Evolutionary conservation across 2,329 filamentous ascomycete species (phyloP).

Genomic region (Didymella exigua): DNA sequence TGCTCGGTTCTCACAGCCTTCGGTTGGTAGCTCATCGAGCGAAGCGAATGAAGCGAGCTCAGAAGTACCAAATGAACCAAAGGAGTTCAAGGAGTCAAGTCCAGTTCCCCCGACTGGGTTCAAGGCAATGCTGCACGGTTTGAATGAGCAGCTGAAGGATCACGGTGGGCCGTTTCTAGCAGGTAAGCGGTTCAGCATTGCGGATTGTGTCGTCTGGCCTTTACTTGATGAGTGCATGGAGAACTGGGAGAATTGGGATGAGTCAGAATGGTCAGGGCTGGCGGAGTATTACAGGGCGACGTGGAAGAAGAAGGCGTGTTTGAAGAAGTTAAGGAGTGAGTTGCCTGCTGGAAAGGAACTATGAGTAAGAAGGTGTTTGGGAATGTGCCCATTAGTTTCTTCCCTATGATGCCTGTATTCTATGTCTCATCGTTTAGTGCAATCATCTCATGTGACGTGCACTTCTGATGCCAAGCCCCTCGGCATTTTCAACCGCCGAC

Average conservation of each 20-base stretch:
- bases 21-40: background rate
- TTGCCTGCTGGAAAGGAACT: constrained; percentile 7
- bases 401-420: too few species aligned
- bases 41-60: too few species aligned
- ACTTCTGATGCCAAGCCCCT: constrained; percentile 20
- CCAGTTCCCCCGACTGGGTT: constrained; percentile 9
- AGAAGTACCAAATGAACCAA: too few species aligned
- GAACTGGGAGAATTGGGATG: constrained; percentile 32
- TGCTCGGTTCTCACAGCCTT: background rate
- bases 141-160: constrained; percentile 29
- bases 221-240: constrained; percentile 33
- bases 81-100: background rate
- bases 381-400: background rate
- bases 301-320: constrained; percentile 42
- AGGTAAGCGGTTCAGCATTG: constrained; percentile 38
- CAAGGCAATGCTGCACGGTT: constrained; percentile 15
- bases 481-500: constrained; percentile 23
- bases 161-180: constrained; percentile 37
- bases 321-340: constrained; percentile 30
- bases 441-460: constrained; percentile 2
- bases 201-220: constrained; percentile 45
- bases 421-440: too few species aligned
- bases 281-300: constrained; percentile 34
- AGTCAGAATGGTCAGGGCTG: constrained; percentile 27
- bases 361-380: background rate